Evolutionary conservation across 2,329 filamentous ascomycete genomes (phyloP), one percentile per base, ranked within the genome.

Genomic region (Diaporthe helianthi): DNA sequence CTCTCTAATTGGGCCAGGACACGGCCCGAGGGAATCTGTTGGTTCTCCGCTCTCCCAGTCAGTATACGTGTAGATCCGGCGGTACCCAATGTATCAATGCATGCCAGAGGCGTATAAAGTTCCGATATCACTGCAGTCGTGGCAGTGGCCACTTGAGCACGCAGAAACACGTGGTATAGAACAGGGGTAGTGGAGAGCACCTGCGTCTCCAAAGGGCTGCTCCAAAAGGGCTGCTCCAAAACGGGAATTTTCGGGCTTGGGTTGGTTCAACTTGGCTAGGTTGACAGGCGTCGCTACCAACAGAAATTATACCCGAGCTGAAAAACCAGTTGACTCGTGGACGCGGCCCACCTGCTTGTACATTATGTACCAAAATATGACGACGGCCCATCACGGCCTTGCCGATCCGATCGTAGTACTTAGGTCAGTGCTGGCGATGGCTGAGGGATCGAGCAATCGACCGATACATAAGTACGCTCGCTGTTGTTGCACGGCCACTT

Each of bases 1-100:
- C 44, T 63, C 44, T 63, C 58, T 36, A 36, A 63, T 63, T 63
- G 58, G 58, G 58, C 29, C n/a, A 47, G 58, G 29, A 63, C 58
- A 9, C 19, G 58, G 58, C 41, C 41, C 58, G 26, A 31, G 33
- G 41, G 41, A 49, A 49, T 19, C 44, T 46, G 41, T 63, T 63
- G 58, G 58, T 49, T 63, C 58, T 63, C 58, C 44, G 58, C 44
- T 49, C 44, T 49, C 29, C 41, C n/a, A 63, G 13, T 47, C 31
- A 46, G 41, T 46, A 61, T 47, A n/a, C n/a, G n/a, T n/a, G n/a
- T n/a, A n/a, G n/a, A 33, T 47, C 55, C 55, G 55, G 47, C 41
- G 55, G 55, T 36, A 19, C 13, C 24, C 47, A 49, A 4, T 15
- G 36, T 49, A 31, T 31, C 29, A 33, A 49, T 49, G 13, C 19